phyloP scores from a whole-genome alignment of 148 eudicot genomes.

The Talinum fruticosum region DNA sequence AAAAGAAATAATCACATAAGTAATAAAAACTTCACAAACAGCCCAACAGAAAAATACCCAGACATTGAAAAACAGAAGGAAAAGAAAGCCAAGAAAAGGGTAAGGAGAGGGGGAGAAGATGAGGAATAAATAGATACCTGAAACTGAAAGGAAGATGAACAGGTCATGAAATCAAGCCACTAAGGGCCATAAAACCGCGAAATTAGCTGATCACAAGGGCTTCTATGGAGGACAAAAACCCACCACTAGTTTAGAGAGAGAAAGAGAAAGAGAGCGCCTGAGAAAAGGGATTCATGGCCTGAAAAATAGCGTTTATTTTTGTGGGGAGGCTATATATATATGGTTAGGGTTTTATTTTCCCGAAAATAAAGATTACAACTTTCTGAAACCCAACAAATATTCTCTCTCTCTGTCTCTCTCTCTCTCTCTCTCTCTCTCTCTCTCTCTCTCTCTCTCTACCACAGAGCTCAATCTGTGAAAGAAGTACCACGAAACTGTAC shows the following conservation, averaged over 20 bases:
- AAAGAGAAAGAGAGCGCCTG: not conserved
- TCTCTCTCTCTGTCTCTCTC: constrained; percentile 6
- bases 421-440: constrained; percentile 5
- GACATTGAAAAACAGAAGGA: not conserved
- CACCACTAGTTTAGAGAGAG: not conserved
- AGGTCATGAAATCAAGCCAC: not conserved
- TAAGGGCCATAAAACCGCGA: constrained; percentile 4
- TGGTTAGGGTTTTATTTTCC: not conserved
- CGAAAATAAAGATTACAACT: not conserved
- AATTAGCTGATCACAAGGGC: constrained; percentile 12
- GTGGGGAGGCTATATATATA: not conserved
- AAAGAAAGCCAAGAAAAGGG: not conserved
- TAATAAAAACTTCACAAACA: not conserved
- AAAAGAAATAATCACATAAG: not conserved
- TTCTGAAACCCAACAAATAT: constrained; percentile 15
- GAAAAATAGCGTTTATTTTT: constrained; percentile 5
- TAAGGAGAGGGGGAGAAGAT: too few relatives aligned
- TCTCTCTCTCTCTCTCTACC: constrained; percentile 6
- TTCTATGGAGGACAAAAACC: constrained; percentile 26
- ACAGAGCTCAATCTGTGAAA: not conserved
- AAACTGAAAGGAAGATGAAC: constrained; percentile 20
- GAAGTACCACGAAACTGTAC: constrained; percentile 15
- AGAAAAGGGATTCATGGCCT: not conserved
- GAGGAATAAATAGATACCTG: constrained; percentile 22
- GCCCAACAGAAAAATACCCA: not conserved